These are phyloP conservation scores for Annulohypoxylon stygium DNA, from an alignment of 495 filamentous ascomycete species.

Conservation along the genomic window DNA sequence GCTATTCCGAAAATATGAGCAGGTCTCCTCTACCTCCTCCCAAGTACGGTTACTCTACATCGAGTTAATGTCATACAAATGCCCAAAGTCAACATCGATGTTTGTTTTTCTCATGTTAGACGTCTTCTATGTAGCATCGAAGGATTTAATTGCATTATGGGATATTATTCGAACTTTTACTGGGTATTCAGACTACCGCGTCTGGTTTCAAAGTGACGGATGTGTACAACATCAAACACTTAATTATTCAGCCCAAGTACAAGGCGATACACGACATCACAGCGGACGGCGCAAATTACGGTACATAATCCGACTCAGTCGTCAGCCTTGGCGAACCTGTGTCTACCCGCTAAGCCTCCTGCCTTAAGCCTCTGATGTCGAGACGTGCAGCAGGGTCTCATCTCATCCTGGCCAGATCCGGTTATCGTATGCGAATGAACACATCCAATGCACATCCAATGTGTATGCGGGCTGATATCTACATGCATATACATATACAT, in stretches of 20 bases:
- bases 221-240: background rate
- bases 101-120: background rate
- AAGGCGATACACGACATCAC: background rate
- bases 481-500: background rate
- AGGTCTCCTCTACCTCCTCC: conserved; percentile 5
- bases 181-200: background rate
- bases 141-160: conserved; percentile 15
- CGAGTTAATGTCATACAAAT: conserved; percentile 5
- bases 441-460: too few species aligned
- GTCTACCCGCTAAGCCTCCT: background rate
- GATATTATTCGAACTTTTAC: background rate
- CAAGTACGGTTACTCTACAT: conserved; percentile 12
- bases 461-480: conserved; percentile 3
- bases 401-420: conserved; percentile 25
- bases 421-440: conserved; percentile 13
- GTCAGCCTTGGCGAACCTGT: conserved; percentile 25
- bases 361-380: background rate
- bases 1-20: conserved; percentile 3
- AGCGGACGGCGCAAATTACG: conserved; percentile 10
- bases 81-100: background rate
- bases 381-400: conserved; percentile 19
- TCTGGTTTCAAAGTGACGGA: background rate
- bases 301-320: conserved; percentile 29
- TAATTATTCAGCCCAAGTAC: background rate
- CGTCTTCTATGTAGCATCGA: background rate